Percentiles rank a stretch among this genome's conserved stretches.
These are phyloP conservation scores for Apiospora marii DNA, from an alignment of 2,329 filamentous ascomycete genomes.

Conservation along the genomic window DNA sequence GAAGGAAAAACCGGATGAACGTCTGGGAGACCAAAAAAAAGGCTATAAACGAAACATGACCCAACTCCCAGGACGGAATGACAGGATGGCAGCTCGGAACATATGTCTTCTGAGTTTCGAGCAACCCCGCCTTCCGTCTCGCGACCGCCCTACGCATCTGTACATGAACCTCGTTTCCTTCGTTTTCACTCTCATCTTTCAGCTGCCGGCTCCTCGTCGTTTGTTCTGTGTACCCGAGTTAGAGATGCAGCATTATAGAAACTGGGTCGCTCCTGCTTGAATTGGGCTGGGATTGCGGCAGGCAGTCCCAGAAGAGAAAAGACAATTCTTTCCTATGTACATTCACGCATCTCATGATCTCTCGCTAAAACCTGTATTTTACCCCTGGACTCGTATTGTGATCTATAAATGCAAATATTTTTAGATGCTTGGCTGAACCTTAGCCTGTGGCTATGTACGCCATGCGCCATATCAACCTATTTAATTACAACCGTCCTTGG, in stretches of 20 bases:
- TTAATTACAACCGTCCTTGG: constrained; percentile 11
- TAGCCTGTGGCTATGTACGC: constrained; percentile 24
- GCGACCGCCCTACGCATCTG: constrained; percentile 22
- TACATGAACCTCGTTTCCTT: constrained; percentile 27
- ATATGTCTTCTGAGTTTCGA: background rate
- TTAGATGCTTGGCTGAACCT: constrained; percentile 23
- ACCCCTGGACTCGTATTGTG: background rate
- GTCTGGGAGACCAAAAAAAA: background rate
- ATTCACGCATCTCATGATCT: constrained; percentile 13
- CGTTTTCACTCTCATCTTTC: constrained; percentile 22
- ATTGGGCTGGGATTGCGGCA: background rate
- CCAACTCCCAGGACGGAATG: background rate
- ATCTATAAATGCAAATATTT: background rate
- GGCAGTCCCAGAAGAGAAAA: background rate
- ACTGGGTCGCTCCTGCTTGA: constrained; percentile 25
- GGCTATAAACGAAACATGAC: constrained; percentile 6
- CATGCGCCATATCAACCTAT: constrained; percentile 24
- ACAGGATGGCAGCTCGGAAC: background rate
- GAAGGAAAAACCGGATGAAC: constrained; percentile 15
- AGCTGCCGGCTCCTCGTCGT: constrained; percentile 9
- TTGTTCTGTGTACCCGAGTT: constrained; percentile 23
- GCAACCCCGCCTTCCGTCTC: background rate
- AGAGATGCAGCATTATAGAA: constrained; percentile 28
- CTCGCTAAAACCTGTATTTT: background rate
- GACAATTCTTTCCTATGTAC: constrained; percentile 4